Conservation (phyloP, 345 rosid genomes). For the Erodium maritimum region DNA sequence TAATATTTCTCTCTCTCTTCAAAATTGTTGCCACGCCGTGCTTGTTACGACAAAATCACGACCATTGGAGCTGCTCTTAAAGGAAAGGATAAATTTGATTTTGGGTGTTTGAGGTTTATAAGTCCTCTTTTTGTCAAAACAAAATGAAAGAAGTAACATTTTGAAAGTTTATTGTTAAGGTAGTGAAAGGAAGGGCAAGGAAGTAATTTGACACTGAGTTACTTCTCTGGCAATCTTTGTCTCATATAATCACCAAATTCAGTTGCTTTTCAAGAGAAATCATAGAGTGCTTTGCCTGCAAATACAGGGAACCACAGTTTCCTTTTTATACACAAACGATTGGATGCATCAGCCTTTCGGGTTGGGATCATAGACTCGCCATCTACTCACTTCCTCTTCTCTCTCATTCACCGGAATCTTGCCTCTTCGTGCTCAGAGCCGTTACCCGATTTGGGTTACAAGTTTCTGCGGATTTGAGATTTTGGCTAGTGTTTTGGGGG, state of each 20-base stretch:
- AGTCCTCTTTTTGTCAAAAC: too few relatives aligned
- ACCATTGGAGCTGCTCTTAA: too few relatives aligned
- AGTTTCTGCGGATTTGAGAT: background rate
- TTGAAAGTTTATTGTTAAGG: background rate
- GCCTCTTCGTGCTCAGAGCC: background rate
- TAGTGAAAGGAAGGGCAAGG: background rate
- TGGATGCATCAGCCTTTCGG: background rate
- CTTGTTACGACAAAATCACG: too few relatives aligned
- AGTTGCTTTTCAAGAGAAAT: background rate
- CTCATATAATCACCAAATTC: background rate
- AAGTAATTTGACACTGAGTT: background rate
- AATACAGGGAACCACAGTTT: background rate
- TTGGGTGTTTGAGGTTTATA: too few relatives aligned
- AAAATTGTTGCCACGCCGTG: too few relatives aligned
- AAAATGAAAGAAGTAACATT: too few relatives aligned
- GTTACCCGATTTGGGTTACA: too few relatives aligned
- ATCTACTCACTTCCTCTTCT: too few relatives aligned
- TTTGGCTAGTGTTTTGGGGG: background rate
- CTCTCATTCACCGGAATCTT: background rate
- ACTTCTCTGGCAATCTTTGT: background rate
- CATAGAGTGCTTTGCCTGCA: background rate
- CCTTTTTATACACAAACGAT: background rate
- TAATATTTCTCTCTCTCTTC: too few relatives aligned
- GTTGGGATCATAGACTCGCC: background rate
- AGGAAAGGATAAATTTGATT: too few relatives aligned